These are phyloP conservation scores for Talaromyces sp. DNA, from an alignment of 2,329 filamentous ascomycete species.

Conservation along the genomic window DNA sequence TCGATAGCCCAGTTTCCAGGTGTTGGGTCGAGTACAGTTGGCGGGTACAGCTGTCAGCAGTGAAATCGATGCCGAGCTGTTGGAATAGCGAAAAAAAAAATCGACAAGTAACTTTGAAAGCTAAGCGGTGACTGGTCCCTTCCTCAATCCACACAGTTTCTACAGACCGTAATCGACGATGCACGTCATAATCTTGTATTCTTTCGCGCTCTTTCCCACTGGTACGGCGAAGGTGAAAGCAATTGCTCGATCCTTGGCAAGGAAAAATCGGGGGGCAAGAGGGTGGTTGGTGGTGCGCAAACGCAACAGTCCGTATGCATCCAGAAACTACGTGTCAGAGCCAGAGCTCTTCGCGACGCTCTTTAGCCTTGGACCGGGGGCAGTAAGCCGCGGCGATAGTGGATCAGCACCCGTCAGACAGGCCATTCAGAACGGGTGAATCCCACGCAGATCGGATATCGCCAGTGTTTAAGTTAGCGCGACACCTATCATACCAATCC, in stretches of 20 bases:
- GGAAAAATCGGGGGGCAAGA: conserved; percentile 23
- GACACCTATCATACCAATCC: conserved; percentile 16
- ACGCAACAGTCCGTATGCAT: conserved; percentile 20
- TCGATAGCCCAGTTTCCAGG: conserved; percentile 9
- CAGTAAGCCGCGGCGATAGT: conserved; percentile 26
- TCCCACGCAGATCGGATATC: conserved; percentile 22
- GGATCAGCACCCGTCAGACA: conserved; percentile 24
- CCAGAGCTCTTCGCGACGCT: conserved; percentile 31
- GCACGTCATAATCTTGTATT: conserved; percentile 22
- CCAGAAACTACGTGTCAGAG: conserved; percentile 29
- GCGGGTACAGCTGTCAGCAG: conserved; percentile 13
- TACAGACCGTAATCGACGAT: conserved; percentile 19
- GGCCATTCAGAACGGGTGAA: conserved; percentile 19
- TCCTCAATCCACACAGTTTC: conserved; percentile 10
- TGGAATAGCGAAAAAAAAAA: conserved; percentile 9
- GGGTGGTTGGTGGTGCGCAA: conserved; percentile 19
- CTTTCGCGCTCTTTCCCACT: conserved; percentile 9
- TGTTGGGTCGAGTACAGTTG: conserved; percentile 14
- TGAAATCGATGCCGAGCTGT: conserved; percentile 1
- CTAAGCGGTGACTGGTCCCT: conserved; percentile 9
- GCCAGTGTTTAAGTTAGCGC: conserved; percentile 23
- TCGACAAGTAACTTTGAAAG: conserved; percentile 8
- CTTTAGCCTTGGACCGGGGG: conserved; percentile 26
- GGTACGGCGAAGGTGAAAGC: conserved; percentile 16
- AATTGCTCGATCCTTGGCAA: conserved; percentile 18